Evolutionary conservation across 139 green algal species (phyloP).

Genomic region (Volvox reticuliferus): DNA sequence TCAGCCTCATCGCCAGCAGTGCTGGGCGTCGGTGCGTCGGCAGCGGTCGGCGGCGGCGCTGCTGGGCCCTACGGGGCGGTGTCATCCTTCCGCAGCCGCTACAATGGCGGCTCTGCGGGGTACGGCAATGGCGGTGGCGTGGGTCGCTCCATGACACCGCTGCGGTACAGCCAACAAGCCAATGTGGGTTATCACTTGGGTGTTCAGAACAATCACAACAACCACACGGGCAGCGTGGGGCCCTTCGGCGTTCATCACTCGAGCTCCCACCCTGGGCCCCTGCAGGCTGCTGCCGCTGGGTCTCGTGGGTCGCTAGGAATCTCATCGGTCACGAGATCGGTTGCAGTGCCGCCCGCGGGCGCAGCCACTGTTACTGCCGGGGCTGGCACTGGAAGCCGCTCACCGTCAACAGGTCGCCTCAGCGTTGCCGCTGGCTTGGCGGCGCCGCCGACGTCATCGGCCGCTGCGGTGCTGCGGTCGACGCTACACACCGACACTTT

Average conservation of each 20-base stretch:
- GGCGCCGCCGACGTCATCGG: not conserved
- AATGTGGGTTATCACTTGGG: conserved; percentile 7
- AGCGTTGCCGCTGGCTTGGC: conserved; percentile 23
- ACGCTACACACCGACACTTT: conserved; percentile 68
- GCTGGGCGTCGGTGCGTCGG: not conserved
- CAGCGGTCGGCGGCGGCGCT: not conserved
- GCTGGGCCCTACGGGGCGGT: not conserved
- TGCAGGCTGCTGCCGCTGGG: not conserved
- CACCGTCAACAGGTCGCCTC: conserved; percentile 32
- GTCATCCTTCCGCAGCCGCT: conserved; percentile 38
- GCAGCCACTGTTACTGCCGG: not conserved
- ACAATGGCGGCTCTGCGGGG: not conserved
- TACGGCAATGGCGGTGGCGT: not conserved
- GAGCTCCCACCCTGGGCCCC: not conserved
- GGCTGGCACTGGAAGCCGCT: not conserved
- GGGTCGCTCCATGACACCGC: conserved; percentile 41
- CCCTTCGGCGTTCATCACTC: conserved; percentile 1
- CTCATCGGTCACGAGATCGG: conserved; percentile 15
- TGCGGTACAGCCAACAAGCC: conserved; percentile 34
- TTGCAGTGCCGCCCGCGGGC: not conserved
- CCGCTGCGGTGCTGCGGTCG: conserved; percentile 46
- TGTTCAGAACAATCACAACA: not conserved
- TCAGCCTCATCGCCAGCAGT: not conserved
- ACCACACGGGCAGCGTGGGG: not conserved
- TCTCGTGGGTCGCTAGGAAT: conserved; percentile 16